A percentile compares a stretch with the other conserved stretches of the same genome.
phyloP scores from a whole-genome alignment of 352 stramenopile genomes.

The Globisporangium rhizosaccharum region DNA sequence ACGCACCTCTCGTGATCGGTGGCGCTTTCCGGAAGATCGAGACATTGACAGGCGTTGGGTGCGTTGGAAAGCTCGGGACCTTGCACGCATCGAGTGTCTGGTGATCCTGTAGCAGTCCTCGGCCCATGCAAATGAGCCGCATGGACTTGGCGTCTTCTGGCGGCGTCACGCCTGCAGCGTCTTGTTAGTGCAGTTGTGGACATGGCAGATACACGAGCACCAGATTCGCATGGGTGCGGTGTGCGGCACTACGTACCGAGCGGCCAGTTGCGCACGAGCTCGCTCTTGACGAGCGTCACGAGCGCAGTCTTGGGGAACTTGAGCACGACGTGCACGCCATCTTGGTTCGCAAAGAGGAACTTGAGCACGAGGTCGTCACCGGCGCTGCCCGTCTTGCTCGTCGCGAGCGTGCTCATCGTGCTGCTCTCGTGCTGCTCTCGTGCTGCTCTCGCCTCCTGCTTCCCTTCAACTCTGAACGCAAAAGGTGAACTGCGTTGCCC shows the following conservation, averaged over 20 bases:
- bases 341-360: slow-evolving; percentile 84
- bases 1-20: slow-evolving; percentile 24
- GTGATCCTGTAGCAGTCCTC: slow-evolving; percentile 88
- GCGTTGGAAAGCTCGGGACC: slow-evolving; percentile 90
- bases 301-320: slow-evolving; percentile 38
- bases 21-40: slow-evolving; percentile 58
- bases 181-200: neutral
- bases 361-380: slow-evolving; percentile 60
- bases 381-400: slow-evolving; percentile 26
- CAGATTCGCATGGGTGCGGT: neutral
- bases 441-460: neutral
- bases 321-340: slow-evolving; percentile 65
- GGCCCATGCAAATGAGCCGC: slow-evolving; percentile 93
- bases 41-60: slow-evolving; percentile 95
- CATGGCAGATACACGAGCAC: neutral
- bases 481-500: neutral
- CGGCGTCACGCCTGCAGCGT: slow-evolving; percentile 31
- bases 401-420: slow-evolving; percentile 10
- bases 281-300: slow-evolving; percentile 56
- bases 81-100: slow-evolving; percentile 79
- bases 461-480: neutral
- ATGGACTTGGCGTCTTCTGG: slow-evolving; percentile 59
- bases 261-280: slow-evolving; percentile 70
- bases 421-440: neutral
- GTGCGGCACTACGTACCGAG: slow-evolving; percentile 18